Conservation (phyloP, 176 grass and related monocot genomes). For the Melocanna baccifera region DNA sequence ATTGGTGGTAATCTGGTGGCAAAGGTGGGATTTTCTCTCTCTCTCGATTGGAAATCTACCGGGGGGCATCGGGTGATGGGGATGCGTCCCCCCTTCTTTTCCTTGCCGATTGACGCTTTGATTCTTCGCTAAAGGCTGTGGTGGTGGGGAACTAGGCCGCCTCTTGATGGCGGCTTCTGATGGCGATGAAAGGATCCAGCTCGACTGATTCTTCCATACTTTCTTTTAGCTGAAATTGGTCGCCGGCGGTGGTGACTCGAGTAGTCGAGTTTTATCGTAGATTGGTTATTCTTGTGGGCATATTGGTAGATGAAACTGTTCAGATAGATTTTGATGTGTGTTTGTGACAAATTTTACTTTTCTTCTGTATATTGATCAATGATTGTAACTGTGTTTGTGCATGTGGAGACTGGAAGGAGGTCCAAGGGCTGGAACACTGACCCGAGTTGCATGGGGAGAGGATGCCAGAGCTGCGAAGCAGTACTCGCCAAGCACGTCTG, state of each 20-base stretch:
- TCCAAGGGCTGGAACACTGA: slow-evolving; percentile 29
- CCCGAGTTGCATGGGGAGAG: slow-evolving; percentile 83
- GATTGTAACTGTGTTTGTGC: slow-evolving; percentile 27
- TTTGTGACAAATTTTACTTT: not conserved
- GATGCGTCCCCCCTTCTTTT: slow-evolving; percentile 26
- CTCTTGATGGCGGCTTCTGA: slow-evolving; percentile 15
- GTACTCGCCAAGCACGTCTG: slow-evolving; percentile 66
- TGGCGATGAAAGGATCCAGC: slow-evolving; percentile 28
- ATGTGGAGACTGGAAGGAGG: slow-evolving; percentile 56
- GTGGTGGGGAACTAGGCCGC: slow-evolving; percentile 11
- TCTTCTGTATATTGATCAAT: slow-evolving; percentile 21
- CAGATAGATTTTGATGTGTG: not conserved
- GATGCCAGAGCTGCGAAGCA: slow-evolving; percentile 89
- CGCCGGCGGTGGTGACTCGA: not conserved
- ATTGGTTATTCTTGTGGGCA: not conserved
- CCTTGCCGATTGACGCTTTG: slow-evolving; percentile 19
- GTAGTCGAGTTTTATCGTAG: not conserved
- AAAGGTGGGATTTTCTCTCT: slow-evolving; percentile 25
- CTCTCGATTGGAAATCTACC: slow-evolving; percentile 20
- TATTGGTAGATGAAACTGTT: not conserved
- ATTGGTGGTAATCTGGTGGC: slow-evolving; percentile 30
- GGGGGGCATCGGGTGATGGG: slow-evolving; percentile 40
- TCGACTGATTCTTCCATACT: not conserved
- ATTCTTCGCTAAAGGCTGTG: slow-evolving; percentile 45
- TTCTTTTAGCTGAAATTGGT: not conserved